Base-by-base conservation (phyloP, 1,284 basidiomycete genomes). In the Ganoderma lucidum region DNA sequence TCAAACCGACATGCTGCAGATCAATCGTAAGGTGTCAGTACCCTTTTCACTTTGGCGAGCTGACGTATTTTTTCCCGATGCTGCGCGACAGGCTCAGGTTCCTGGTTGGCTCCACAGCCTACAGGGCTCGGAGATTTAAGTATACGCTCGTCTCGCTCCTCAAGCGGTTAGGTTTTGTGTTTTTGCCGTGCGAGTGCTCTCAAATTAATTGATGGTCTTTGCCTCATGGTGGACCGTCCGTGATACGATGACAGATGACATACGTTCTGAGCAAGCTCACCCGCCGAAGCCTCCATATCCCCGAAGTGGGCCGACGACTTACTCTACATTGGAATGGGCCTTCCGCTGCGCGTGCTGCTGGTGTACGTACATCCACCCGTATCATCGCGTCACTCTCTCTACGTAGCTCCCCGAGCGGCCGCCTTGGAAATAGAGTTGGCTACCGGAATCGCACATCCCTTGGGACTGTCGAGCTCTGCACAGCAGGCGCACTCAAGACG, bases 231-330 rank as follows among this genome's bases (percentile, higher is more conserved):
- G 30, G 19, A 28, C 55, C 51, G 12, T 53, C 19, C 55, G n/a
- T 59, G 56, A 39, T 39, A 37, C 8, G 56, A 37, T 39, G 35
- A 23, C 58, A 64, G 56, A 37, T 39, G 35, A 23, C 48, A 64
- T 56, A 39, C 12, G 35, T 12, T 55, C 51, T 30, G 14, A 55
- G 51, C 51, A 32, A 55, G 14, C 28, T 5, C 28, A 28, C 30
- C 30, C 23, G 19, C 48, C 32, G 53, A 30, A 32, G 14, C 53
- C 53, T 15, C 30, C 32, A 12, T 56, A 56, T 56, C 30, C 30
- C 53, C 30, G 30, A 12, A 32, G 53, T 32, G 28, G 15, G 14
- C 10, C 15, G 28, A 55, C 30, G 15, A 17, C 53, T 6, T 5
- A 6, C 30, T 32, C 53, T 19, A 14, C 12, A 32, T 6, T 32